These are phyloP conservation scores for Odonthalia washingtoniensis DNA, from an alignment of 31 red algal genomes.

Conservation along the genomic window DNA sequence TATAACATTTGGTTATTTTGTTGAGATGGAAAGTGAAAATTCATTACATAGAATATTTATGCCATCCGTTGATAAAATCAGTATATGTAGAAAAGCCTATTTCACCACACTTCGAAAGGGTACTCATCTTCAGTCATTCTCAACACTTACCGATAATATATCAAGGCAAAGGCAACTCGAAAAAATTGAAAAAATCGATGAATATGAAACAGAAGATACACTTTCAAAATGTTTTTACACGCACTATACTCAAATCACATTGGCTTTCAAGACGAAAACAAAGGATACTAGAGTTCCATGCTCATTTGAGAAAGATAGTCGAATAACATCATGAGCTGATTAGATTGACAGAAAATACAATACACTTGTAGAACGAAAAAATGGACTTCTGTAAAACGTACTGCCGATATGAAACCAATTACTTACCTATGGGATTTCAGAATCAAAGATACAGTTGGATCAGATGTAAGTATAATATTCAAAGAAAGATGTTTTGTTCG, in stretches of 20 bases:
- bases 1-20: background rate
- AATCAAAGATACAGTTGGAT: background rate
- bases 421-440: conserved; percentile 28
- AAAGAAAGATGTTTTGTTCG: background rate
- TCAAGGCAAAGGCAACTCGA: background rate
- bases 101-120: background rate
- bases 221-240: conserved; percentile 18
- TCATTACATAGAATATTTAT: conserved; percentile 11
- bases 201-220: conserved; percentile 14
- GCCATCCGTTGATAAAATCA: background rate
- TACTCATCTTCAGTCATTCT: background rate
- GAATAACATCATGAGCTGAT: conserved; percentile 10
- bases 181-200: background rate
- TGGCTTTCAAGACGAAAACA: background rate
- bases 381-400: background rate
- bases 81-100: background rate
- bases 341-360: conserved; percentile 35
- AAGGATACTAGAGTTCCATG: background rate
- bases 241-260: background rate
- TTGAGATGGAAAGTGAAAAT: conserved; percentile 29
- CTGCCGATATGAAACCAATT: background rate
- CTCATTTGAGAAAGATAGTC: conserved; percentile 1
- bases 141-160: background rate
- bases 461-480: background rate
- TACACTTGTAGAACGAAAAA: conserved; percentile 7